Evolutionary conservation across 2,329 filamentous ascomycete species (phyloP), one percentile per base, ranked within the genome.

Genomic region (Stagonosporopsis vannaccii): DNA sequence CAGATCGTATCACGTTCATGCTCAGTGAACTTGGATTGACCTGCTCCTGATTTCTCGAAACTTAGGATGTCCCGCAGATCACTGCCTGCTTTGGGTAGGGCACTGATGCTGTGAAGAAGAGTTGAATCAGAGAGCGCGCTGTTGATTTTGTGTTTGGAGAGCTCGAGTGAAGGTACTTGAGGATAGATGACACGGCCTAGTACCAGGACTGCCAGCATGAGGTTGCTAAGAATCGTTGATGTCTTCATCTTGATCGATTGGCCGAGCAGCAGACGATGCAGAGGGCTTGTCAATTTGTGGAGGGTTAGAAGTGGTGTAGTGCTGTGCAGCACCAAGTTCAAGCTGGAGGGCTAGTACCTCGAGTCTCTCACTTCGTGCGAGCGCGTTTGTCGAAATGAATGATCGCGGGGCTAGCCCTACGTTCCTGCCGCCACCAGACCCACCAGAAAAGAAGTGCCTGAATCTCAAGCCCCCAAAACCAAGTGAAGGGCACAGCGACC

Each of bases 1-100:
- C 72, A 76, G 61, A 79, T 77, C 23, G 39, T 40, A 11, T 51
- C 25, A 17, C 44, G 32, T 1, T 33, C 33, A 6, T 45, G 41
- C 15, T 51, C 49, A 6, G 30, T 15, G 30, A 32, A 32, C 13
- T 32, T 32, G 2, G 30, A 32, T 7, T 32, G 12, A 4, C 13
- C 30, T 15, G 30, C 30, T 15, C 30, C 30, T 15, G 15, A n/a
- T 13, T 2, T 32, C 4, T 32, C 6, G 30, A 32, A 32, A 15
- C 11, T 32, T 11, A 9, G 26, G 26, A 11, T 28, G 5, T 28
- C 26, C 26, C 26, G 7, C 30, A 6, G 30, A 6, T 15, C 30
- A 4, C 3, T 32, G 2, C 30, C 30, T 32, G 30, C 30, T 15
- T 15, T 15, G 12, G 30, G 7, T 13, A 13, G 4, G 30, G 12